A percentile compares a stretch with the other conserved stretches of the same genome.
phyloP scores from a whole-genome alignment of 345 rosid genomes.

The Punica granatum region DNA sequence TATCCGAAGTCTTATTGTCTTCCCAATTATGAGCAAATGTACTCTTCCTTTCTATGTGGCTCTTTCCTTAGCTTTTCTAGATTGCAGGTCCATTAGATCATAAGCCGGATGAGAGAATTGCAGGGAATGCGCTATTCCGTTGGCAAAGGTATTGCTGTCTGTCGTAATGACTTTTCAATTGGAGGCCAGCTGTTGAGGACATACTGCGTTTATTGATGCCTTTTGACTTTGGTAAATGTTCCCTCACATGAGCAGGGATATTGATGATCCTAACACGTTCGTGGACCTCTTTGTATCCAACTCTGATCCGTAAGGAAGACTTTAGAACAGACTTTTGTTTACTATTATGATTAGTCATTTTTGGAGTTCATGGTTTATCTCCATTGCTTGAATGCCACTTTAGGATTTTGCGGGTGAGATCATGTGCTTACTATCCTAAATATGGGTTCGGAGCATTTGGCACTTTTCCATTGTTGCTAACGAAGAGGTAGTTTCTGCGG shows the following conservation, averaged over 20 bases:
- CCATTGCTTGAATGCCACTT: conserved; percentile 19
- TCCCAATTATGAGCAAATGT: not conserved
- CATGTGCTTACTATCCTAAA: conserved; percentile 62
- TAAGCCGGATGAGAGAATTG: conserved; percentile 43
- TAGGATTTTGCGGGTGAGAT: conserved; percentile 62
- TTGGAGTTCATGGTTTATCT: conserved; percentile 5
- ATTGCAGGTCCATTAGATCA: conserved; percentile 63
- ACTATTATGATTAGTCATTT: not conserved
- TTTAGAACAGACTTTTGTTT: not conserved
- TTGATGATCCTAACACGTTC: conserved; percentile 89
- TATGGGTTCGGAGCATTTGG: conserved; percentile 82
- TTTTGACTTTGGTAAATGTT: not conserved
- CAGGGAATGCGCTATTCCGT: conserved; percentile 67
- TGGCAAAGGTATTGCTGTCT: conserved; percentile 60
- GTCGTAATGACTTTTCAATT: not conserved
- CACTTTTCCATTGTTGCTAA: conserved; percentile 49
- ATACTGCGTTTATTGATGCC: not conserved
- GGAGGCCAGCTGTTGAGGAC: not conserved
- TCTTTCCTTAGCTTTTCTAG: conserved; percentile 32
- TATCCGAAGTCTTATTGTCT: conserved; percentile 27
- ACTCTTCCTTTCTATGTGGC: not conserved
- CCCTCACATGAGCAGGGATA: conserved; percentile 40
- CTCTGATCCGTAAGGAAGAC: conserved; percentile 57
- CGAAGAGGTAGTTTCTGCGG: conserved; percentile 32
- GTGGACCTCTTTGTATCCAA: conserved; percentile 75